Base-by-base conservation (phyloP, 306 rosid species). In the Psophocarpus tetragonolobus region DNA sequence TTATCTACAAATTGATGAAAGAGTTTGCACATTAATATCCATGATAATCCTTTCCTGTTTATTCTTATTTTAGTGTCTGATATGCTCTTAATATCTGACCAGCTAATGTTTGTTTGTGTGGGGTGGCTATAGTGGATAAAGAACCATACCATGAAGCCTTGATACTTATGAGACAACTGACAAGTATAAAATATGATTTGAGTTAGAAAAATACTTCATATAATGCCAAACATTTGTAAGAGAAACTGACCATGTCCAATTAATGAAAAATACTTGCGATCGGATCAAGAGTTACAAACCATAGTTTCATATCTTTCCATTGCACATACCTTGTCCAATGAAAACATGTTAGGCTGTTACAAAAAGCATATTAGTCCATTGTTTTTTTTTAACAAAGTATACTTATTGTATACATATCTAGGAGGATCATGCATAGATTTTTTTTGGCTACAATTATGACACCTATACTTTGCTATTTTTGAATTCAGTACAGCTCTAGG, bases 71-170 rank as follows among this genome's bases (percentile, higher is more conserved):
- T 53, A 33, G 48, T 8, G 41, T 38, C 26, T 77, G 51, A 2
- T 38, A 2, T 65, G 32, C 44, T 66, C 48, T 56, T 41, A 14
- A 8, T 58, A 57, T 44, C 63, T 53, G 10, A 21, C 76, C 41
- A 9, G 18, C 53, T 56, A 20, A 51, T 64, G 33, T 24, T 15
- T 14, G 27, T 61, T 45, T 66, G 17, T 65, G 66, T 67, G 24
- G 60, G 44, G 29, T 78, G 35, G 44, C 48, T 32, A 57, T 83
- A 65, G 75, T 76, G 27, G 65, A 65, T 48, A 60, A 13, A 58
- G 30, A 27, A 26, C 18, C 27, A 27, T 1, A 26, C 18, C 27
- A 27, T 1, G 64, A 57, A 26, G 10, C 3, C 12, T 58, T 21
- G 39, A 60, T 60, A 60, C 21, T 32, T 61, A 61, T 61, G 11